Base-by-base conservation (phyloP, 768 basidiomycete species). In the Pisolithus microcarpus region DNA sequence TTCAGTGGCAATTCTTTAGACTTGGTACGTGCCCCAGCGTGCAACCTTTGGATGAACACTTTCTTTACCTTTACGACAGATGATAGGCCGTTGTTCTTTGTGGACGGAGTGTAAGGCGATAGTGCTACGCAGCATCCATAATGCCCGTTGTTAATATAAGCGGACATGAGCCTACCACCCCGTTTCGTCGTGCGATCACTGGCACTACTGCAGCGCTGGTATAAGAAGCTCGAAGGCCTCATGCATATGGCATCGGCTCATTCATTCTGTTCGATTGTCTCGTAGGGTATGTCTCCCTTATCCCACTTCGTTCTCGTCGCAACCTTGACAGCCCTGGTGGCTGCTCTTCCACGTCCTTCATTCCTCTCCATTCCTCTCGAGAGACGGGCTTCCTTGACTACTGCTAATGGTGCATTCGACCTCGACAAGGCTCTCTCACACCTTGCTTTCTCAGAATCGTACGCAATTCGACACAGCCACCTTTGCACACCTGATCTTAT, bases 341-440 rank as follows among this genome's bases (percentile, higher is more conserved):
- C 46, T 39, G 65, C 57, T 3, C 24, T 58, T 2, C 61, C 57
- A 2, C 50, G 52, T 44, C 49, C 13, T 52, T 19, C 46, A 4
- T 45, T 50, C 10, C 19, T 65, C 3, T 46, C 36, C 15, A 62
- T 65, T 19, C 44, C 61, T 0, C 52, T 66, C 5, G 45, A 48
- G 4, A 65, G 59, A 38, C 47, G 46, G 38, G 56, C 43, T 11
- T 48, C 43, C 36, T 18, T 63, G 6, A 38, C 43, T 2, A 46
- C 10, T 15, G 43, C 56, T 30, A 26, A 23, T 28, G 63, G 65
- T 4, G 18, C 48, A 16, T 55, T 59, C 44, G 46, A 66, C 31
- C 38, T 65, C 7, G 43, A 46, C 7, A 50, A 45, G 8, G 31
- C 52, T 24, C 56, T 52, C 5, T 43, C 54, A 16, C 55, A 66